Conservation (phyloP, 331 rosid species). For the Acacia concinna region DNA sequence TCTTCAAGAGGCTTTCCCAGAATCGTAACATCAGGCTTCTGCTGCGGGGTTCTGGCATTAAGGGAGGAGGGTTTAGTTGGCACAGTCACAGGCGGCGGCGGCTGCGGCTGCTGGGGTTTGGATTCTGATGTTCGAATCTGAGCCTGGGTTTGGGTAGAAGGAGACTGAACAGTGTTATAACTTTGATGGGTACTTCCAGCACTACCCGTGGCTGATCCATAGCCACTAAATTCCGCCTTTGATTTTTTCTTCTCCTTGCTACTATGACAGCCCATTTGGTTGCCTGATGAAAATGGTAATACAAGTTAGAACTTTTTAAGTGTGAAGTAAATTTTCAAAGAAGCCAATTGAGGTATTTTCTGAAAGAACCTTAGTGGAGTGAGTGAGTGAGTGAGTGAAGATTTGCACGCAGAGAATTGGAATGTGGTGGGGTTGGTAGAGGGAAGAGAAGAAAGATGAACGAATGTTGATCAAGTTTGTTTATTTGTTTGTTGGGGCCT, state of each 20-base stretch:
- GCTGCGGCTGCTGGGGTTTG: constrained; percentile 12
- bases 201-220: constrained; percentile 28
- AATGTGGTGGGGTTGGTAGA: background rate
- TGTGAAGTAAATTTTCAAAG: background rate
- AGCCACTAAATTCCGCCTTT: constrained; percentile 18
- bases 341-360: background rate
- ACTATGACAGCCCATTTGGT: constrained; percentile 66
- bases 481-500: background rate
- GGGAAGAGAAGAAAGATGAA: background rate
- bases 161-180: constrained; percentile 34
- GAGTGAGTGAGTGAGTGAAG: background rate
- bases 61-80: constrained; percentile 24
- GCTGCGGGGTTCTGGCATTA: constrained; percentile 33
- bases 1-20: constrained; percentile 74
- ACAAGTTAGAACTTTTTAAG: background rate
- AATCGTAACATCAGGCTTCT: constrained; percentile 46
- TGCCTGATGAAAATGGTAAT: constrained; percentile 1
- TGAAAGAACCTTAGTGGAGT: background rate
- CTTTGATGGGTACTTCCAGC: constrained; percentile 26
- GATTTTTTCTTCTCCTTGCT: constrained; percentile 52
- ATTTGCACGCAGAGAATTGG: background rate
- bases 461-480: background rate
- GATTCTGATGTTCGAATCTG: constrained; percentile 31
- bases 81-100: constrained; percentile 1
- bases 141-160: constrained; percentile 26